Conservation (phyloP, 345 rosid species). For the Aquilaria sinensis region DNA sequence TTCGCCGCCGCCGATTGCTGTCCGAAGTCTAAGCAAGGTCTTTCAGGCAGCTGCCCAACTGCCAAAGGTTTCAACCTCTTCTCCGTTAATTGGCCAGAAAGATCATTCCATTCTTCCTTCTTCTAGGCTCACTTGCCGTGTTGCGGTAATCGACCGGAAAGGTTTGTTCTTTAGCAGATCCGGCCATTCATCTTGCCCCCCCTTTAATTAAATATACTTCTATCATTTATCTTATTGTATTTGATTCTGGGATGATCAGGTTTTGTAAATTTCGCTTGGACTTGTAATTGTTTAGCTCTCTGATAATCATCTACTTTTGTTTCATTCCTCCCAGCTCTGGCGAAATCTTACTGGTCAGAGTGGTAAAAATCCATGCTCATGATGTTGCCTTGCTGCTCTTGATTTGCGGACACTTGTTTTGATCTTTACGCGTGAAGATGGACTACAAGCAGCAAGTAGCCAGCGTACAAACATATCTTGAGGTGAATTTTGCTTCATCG, state of each 20-base stretch:
- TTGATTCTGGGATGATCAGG: background rate
- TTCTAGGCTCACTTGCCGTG: background rate
- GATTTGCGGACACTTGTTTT: slow-evolving; percentile 15
- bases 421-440: slow-evolving; percentile 24
- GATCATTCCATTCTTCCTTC: background rate
- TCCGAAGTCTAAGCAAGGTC: background rate
- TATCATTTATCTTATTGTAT: background rate
- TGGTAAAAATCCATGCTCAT: background rate
- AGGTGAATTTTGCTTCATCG: slow-evolving; percentile 21
- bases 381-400: background rate
- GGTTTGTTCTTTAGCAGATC: slow-evolving; percentile 10
- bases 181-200: background rate
- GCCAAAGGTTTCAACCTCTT: background rate
- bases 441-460: slow-evolving; percentile 33
- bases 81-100: slow-evolving; percentile 1
- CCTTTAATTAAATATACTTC: background rate
- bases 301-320: background rate
- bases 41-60: background rate
- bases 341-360: background rate
- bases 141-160: slow-evolving; percentile 1
- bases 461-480: slow-evolving; percentile 26
- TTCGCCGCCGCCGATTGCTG: too few relatives aligned
- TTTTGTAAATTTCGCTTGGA: background rate
- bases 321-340: slow-evolving; percentile 1
- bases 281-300: slow-evolving; percentile 3